phyloP scores from a whole-genome alignment of 148 eudicot genomes.

The Rhododendron molle region DNA sequence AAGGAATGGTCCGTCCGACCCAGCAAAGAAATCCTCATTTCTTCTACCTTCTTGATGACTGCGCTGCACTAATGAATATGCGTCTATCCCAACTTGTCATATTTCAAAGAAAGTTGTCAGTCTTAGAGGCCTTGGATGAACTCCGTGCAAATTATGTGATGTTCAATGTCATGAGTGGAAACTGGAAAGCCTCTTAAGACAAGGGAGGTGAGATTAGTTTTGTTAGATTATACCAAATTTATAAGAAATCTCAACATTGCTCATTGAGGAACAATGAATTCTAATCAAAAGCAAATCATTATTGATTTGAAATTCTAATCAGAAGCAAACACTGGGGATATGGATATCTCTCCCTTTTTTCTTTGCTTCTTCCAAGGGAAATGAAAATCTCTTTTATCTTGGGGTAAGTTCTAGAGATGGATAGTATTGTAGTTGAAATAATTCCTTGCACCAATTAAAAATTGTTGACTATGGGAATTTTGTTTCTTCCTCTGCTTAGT shows the following conservation, averaged over 20 bases:
- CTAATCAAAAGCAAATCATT: not conserved
- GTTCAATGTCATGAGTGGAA: not conserved
- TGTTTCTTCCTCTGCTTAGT: not conserved
- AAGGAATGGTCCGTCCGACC: not conserved
- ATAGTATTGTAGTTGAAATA: not conserved
- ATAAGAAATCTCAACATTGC: not conserved
- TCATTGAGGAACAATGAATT: not conserved
- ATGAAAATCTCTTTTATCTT: not conserved
- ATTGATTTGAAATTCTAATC: not conserved
- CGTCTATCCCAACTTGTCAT: not conserved
- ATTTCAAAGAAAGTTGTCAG: not conserved
- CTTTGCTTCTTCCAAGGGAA: not conserved
- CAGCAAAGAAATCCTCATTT: not conserved
- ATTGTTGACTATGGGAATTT: not conserved
- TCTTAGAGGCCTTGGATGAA: not conserved
- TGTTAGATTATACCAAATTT: not conserved
- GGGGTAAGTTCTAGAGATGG: not conserved
- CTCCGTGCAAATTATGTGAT: not conserved
- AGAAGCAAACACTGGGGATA: not conserved
- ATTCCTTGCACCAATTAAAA: not conserved
- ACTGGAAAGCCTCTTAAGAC: not conserved
- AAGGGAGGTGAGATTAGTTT: not conserved
- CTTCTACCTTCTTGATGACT: not conserved
- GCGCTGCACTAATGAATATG: not conserved
- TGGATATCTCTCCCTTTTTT: not conserved